A percentile compares a stretch with the other conserved stretches of the same genome.
Evolutionary conservation across 345 rosid genomes (phyloP).

Genomic region (Aurinia saxatilis): DNA sequence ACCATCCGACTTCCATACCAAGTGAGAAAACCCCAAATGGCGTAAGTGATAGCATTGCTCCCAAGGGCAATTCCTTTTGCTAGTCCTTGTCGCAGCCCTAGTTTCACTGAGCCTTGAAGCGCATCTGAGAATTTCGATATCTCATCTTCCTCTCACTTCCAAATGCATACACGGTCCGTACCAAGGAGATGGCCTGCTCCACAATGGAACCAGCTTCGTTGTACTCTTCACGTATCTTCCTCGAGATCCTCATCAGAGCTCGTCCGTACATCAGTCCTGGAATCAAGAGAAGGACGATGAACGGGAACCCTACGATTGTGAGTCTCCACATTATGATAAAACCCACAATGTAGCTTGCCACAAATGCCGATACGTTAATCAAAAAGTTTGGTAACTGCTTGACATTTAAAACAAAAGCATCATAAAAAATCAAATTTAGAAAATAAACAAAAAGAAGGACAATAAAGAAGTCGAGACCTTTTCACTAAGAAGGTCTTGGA

Average conservation of each 20-base stretch:
- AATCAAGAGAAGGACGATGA: constrained; percentile 75
- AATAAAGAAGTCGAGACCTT: constrained; percentile 43
- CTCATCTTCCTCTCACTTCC: constrained; percentile 81
- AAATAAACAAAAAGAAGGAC: neutral
- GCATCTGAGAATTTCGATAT: constrained; percentile 67
- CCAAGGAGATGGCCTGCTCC: constrained; percentile 80
- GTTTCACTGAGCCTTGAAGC: constrained; percentile 72
- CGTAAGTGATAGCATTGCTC: constrained; percentile 79
- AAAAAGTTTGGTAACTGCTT: constrained; percentile 76
- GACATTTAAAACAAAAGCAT: constrained; percentile 41
- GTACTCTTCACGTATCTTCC: constrained; percentile 82
- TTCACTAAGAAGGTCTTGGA: constrained; percentile 92
- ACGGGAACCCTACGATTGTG: constrained; percentile 70
- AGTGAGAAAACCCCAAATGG: constrained; percentile 88
- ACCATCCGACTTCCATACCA: constrained; percentile 97
- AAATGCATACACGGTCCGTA: constrained; percentile 72
- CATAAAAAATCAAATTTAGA: constrained; percentile 47
- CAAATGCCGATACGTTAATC: constrained; percentile 65
- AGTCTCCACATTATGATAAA: constrained; percentile 85
- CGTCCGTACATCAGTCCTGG: constrained; percentile 89
- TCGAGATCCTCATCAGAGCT: constrained; percentile 68
- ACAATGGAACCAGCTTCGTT: constrained; percentile 79
- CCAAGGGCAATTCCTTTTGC: constrained; percentile 86
- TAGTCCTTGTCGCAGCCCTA: constrained; percentile 85
- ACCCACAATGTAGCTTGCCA: constrained; percentile 76